These are phyloP conservation scores for Exophiala oligosperma DNA, from an alignment of 2,329 filamentous ascomycete genomes.

Conservation along the genomic window DNA sequence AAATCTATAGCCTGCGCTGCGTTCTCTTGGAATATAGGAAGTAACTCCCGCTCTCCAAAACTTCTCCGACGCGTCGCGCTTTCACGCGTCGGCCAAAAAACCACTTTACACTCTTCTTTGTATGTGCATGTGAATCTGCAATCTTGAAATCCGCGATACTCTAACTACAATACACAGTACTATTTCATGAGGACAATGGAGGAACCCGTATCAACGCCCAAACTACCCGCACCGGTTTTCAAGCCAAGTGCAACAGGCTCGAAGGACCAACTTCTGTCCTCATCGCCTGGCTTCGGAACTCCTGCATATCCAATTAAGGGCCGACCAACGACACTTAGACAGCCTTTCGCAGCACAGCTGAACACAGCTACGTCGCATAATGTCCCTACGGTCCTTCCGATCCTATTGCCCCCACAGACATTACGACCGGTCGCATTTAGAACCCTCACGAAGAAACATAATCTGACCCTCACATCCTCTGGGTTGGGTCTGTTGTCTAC, in stretches of 20 bases:
- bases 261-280: constrained; percentile 72
- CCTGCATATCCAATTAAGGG: constrained; percentile 70
- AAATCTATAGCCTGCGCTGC: neutral
- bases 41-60: neutral
- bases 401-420: constrained; percentile 82
- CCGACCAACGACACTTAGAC: constrained; percentile 40
- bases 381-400: constrained; percentile 72
- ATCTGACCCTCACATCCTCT: constrained; percentile 83
- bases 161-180: neutral
- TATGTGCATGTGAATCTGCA: too few relatives aligned
- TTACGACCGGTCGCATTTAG: constrained; percentile 89
- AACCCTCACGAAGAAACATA: constrained; percentile 96
- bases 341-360: constrained; percentile 35
- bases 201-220: constrained; percentile 26
- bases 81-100: constrained; percentile 14
- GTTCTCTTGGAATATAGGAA: neutral
- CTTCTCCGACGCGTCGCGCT: constrained; percentile 11
- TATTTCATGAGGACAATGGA: constrained; percentile 27
- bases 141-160: neutral
- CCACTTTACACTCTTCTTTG: neutral
- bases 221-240: constrained; percentile 20
- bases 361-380: constrained; percentile 48
- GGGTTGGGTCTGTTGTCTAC: constrained; percentile 80
- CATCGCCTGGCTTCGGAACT: constrained; percentile 86
- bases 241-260: constrained; percentile 30